phyloP scores from a whole-genome alignment of 2,329 filamentous ascomycete species.

The Botrytis medusae region DNA sequence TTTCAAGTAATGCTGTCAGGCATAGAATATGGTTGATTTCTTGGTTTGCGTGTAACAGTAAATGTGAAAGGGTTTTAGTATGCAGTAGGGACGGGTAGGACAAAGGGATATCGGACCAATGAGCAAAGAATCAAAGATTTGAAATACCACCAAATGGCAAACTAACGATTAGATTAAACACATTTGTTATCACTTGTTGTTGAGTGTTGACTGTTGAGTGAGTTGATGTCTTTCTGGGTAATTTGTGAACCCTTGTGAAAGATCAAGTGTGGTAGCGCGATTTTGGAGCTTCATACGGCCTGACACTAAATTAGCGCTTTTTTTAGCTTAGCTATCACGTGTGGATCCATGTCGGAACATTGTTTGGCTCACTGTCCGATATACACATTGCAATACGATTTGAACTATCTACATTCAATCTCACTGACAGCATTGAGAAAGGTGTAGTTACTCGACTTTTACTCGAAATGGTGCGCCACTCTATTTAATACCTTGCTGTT shows the following conservation, averaged over 20 bases:
- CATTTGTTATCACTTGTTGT: not conserved
- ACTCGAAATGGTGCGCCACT: conserved; percentile 29
- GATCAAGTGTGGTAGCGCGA: conserved; percentile 1
- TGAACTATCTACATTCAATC: conserved; percentile 21
- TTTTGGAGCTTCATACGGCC: not conserved
- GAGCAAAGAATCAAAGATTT: not conserved
- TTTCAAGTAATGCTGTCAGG: not conserved
- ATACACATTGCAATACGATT: conserved; percentile 19
- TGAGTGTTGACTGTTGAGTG: not conserved
- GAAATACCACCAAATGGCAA: not conserved
- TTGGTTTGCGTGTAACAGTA: conserved; percentile 4
- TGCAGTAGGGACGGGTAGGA: not conserved
- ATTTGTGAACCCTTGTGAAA: not conserved
- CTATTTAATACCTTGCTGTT: not conserved
- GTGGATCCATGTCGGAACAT: conserved; percentile 19
- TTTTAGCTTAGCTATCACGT: conserved; percentile 13
- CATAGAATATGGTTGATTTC: not conserved
- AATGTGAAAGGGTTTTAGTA: conserved; percentile 13
- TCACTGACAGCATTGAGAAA: conserved; percentile 19
- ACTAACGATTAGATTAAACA: not conserved
- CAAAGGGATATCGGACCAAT: not conserved
- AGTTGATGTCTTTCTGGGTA: not conserved
- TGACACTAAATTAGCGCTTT: not conserved
- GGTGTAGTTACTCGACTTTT: conserved; percentile 1
- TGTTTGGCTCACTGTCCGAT: conserved; percentile 18